These are phyloP conservation scores for Triglochin maritima DNA, from an alignment of 106 monocot genomes.

Conservation along the genomic window DNA sequence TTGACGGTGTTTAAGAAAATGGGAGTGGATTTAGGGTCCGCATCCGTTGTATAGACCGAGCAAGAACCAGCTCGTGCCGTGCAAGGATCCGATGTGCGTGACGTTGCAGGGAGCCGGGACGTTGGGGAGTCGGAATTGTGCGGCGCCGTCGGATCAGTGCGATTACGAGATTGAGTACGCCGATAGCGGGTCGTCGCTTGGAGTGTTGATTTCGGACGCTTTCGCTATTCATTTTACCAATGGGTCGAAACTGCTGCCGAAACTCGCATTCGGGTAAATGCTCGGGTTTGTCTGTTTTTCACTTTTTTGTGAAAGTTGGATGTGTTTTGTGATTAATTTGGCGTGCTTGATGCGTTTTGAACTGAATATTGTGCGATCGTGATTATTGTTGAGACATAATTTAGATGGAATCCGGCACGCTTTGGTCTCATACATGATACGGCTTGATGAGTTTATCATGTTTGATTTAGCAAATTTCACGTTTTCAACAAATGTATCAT, in stretches of 20 bases:
- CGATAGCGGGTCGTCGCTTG: conserved; percentile 61
- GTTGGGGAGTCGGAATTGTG: conserved; percentile 11
- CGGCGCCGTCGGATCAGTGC: conserved; percentile 32
- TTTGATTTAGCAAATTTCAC: too few species aligned
- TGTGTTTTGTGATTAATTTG: background rate
- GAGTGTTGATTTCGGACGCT: conserved; percentile 63
- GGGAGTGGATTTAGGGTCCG: conserved; percentile 38
- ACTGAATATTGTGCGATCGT: too few species aligned
- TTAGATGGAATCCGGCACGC: too few species aligned
- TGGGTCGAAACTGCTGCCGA: conserved; percentile 36
- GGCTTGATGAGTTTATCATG: too few species aligned
- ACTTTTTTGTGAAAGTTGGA: background rate
- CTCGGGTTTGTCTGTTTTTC: background rate
- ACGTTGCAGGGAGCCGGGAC: conserved; percentile 22
- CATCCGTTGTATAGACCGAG: conserved; percentile 63
- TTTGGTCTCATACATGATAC: too few species aligned
- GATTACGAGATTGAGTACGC: conserved; percentile 77
- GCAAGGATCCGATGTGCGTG: conserved; percentile 48
- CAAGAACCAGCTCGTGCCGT: conserved; percentile 48
- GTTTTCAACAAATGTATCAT: too few species aligned
- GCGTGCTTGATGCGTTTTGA: background rate
- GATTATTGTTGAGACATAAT: too few species aligned
- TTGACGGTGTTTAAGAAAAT: too few species aligned
- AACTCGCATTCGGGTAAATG: conserved; percentile 53
- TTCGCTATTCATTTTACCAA: conserved; percentile 49